Base-by-base conservation (phyloP, 2,329 filamentous ascomycete species). In the Pestalotiopsis sp. region DNA sequence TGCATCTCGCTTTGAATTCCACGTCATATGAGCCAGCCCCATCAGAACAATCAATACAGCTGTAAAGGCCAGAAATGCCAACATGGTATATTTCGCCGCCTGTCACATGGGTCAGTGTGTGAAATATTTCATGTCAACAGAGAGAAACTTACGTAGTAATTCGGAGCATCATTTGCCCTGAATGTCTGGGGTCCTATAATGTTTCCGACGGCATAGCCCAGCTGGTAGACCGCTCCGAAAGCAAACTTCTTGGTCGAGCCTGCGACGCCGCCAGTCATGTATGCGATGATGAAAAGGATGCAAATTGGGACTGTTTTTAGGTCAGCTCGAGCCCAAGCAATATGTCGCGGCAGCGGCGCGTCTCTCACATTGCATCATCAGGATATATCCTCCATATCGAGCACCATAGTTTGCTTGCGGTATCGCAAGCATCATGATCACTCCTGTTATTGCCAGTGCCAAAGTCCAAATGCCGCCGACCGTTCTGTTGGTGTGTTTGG, bases 201-300 rank as follows among this genome's bases (percentile, higher is more conserved):
- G 20, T 63, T 63, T 63, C 60, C 60, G n/a, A 63, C 60, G 20
- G 60, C 60, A 36, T 63, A 63, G 27, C 60, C 60, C 13, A 63
- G n/a, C 23, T 63, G 60, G n/a, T 63, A 63, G 27, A 27, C 60
- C 14, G 38, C 60, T 13, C 60, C 60, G 27, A 63, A 63, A 2
- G 60, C 60, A 13, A 63, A 63, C 36, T 63, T 63, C 14, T 63
- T 63, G n/a, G 60, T 63, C 11, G 60, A 39, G 11, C 60, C 60
- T 4, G 60, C 60, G n/a, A 63, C 36, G 31, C 60, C 60, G 14
- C 60, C 60, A 23, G 60, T 63, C 60, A 63, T 63, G 60, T 63
- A 63, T 12, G 60, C 60, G 23, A 63, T 63, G 13, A 63, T 63
- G 60, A 63, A 63, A 6, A 63, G 60, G 6, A 63, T 36, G n/a